These are phyloP conservation scores for Botrytis fabae DNA, from an alignment of 2,329 filamentous ascomycete species.

Conservation along the genomic window DNA sequence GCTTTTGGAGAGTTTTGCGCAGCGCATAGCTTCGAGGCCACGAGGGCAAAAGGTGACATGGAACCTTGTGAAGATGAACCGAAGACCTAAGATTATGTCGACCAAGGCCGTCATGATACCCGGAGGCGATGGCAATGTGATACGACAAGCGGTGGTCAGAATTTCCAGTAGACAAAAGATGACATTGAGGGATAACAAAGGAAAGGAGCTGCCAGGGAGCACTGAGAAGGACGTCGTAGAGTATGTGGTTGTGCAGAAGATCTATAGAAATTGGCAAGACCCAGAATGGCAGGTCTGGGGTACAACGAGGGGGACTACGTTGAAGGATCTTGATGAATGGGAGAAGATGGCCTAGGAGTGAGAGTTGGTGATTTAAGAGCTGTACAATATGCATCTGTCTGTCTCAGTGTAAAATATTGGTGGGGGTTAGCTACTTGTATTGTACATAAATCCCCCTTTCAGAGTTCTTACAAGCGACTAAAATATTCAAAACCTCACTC, in stretches of 20 bases:
- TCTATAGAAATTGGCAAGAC: slow-evolving; percentile 47
- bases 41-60: slow-evolving; percentile 50
- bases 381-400: slow-evolving; percentile 8
- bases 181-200: slow-evolving; percentile 40
- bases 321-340: slow-evolving; percentile 37
- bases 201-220: slow-evolving; percentile 48
- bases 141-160: slow-evolving; percentile 62
- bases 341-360: slow-evolving; percentile 1
- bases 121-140: slow-evolving; percentile 42
- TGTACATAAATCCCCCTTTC: background rate
- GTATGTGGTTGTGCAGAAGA: slow-evolving; percentile 61
- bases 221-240: slow-evolving; percentile 58
- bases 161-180: slow-evolving; percentile 59
- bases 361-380: background rate
- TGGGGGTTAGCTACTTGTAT: background rate
- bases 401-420: slow-evolving; percentile 2
- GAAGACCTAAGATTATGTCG: slow-evolving; percentile 44
- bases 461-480: background rate
- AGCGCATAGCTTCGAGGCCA: slow-evolving; percentile 55
- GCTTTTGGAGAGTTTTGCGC: slow-evolving; percentile 53
- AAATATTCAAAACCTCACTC: background rate
- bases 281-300: slow-evolving; percentile 66
- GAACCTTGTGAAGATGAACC: slow-evolving; percentile 55
- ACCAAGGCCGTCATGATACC: slow-evolving; percentile 54
- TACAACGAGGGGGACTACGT: slow-evolving; percentile 55